A percentile compares a stretch with the other conserved stretches of the same genome.
Conservation (phyloP, 169 alveolate species). For the Toxoplasma gondii region DNA sequence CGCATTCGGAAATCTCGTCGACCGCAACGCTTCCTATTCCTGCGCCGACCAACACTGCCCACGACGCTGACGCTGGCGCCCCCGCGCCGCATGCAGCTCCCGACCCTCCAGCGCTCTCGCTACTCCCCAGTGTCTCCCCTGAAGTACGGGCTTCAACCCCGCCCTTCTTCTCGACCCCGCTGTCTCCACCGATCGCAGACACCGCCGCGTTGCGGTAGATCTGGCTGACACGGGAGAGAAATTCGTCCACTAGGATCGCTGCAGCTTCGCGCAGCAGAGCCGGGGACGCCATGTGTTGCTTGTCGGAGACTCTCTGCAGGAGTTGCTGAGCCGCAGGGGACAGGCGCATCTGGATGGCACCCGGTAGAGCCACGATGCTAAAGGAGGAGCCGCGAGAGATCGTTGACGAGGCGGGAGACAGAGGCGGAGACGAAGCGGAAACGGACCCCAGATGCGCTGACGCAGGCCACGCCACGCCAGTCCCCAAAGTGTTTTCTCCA, state of each 20-base stretch:
- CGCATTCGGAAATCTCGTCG: constrained; percentile 51
- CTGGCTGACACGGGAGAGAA: constrained; percentile 31
- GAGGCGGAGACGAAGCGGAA: not conserved
- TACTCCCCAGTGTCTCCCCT: not conserved
- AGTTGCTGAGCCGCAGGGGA: constrained; percentile 21
- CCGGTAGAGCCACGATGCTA: constrained; percentile 9
- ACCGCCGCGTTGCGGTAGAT: constrained; percentile 30
- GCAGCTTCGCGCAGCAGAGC: not conserved
- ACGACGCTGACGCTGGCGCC: constrained; percentile 65
- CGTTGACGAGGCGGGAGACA: constrained; percentile 43
- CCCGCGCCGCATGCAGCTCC: constrained; percentile 26
- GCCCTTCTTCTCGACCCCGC: not conserved
- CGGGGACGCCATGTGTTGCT: constrained; percentile 5
- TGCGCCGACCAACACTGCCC: constrained; percentile 40
- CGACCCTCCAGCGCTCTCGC: not conserved
- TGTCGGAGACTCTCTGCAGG: constrained; percentile 10
- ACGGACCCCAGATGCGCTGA: not conserved
- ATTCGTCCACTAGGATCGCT: not conserved
- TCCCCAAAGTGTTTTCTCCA: not conserved
- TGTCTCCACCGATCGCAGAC: not conserved
- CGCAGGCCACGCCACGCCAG: not conserved
- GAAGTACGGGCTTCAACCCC: not conserved
- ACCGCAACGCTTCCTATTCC: constrained; percentile 42
- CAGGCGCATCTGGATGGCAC: not conserved
- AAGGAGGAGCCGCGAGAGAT: constrained; percentile 16